Percentiles rank a stretch among this genome's conserved stretches.
Evolutionary conservation across 2,329 filamentous ascomycete species (phyloP).

Genomic region (Sporothrix inflata): DNA sequence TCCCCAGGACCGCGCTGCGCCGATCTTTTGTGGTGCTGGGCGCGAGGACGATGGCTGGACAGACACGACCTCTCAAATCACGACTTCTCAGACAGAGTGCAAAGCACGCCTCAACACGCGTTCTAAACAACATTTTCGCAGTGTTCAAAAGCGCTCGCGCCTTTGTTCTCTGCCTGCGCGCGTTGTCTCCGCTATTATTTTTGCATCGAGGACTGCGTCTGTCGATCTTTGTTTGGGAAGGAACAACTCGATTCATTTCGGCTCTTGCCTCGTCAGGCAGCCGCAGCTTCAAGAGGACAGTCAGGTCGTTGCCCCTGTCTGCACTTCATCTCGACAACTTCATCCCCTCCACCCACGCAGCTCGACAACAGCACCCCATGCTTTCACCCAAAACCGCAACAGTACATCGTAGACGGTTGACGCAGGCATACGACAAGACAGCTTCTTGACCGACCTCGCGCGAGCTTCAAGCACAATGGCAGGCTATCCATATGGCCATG

Average conservation of each 20-base stretch:
- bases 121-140: not conserved
- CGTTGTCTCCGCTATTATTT: not conserved
- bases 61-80: constrained; percentile 6
- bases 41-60: constrained; percentile 3
- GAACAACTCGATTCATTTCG: not conserved
- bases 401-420: not conserved
- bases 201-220: not conserved
- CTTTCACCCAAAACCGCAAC: not conserved
- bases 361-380: not conserved
- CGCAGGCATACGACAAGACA: not conserved
- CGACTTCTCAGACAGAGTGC: not conserved
- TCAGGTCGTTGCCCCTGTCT: constrained; percentile 2
- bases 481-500: constrained; percentile 45
- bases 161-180: not conserved
- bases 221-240: constrained; percentile 15
- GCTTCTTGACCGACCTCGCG: constrained; percentile 4
- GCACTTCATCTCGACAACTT: not conserved
- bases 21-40: not conserved
- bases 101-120: not conserved
- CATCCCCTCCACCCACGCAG: not conserved
- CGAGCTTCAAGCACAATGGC: constrained; percentile 42
- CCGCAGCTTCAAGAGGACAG: not conserved
- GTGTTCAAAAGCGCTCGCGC: not conserved
- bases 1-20: not conserved
- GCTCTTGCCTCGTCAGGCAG: constrained; percentile 12